phyloP scores from a whole-genome alignment of 73 alveolate species.

The Paramecium primaurelia region DNA sequence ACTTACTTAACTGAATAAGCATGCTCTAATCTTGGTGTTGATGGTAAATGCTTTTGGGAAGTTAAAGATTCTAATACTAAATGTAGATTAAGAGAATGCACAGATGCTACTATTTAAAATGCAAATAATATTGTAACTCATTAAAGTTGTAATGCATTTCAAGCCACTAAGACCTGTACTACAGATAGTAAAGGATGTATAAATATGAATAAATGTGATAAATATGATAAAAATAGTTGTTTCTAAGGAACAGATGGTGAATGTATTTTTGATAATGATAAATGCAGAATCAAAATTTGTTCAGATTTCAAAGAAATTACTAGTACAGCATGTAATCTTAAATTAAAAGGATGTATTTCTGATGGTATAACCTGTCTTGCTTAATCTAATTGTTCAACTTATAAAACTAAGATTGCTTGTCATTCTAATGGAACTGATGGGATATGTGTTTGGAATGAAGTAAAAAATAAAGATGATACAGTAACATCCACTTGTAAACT shows the following conservation, averaged over 20 bases:
- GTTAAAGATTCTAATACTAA: not conserved
- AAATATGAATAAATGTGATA: not conserved
- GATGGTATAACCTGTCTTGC: not conserved
- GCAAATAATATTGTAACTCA: slow-evolving; percentile 6
- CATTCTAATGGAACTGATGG: slow-evolving; percentile 33
- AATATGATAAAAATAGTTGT: slow-evolving; percentile 4
- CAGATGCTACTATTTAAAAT: slow-evolving; percentile 7
- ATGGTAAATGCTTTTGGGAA: slow-evolving; percentile 32
- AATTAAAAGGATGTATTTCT: slow-evolving; percentile 17
- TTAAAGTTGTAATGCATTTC: not conserved
- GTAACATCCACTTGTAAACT: not conserved
- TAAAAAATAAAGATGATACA: not conserved
- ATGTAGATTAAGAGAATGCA: slow-evolving; percentile 16
- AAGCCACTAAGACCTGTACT: not conserved
- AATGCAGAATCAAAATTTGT: slow-evolving; percentile 11
- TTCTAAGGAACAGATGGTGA: not conserved
- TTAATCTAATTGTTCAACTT: not conserved
- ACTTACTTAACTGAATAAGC: not conserved
- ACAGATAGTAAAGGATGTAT: slow-evolving; percentile 1
- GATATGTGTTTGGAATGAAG: not conserved
- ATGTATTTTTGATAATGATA: not conserved
- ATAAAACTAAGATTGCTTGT: not conserved
- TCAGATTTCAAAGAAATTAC: not conserved
- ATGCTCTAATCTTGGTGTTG: not conserved
- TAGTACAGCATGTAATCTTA: not conserved